A percentile compares a stretch with the other conserved stretches of the same genome.
These are phyloP conservation scores for Trichoderma pleuroti DNA, from an alignment of 2,329 filamentous ascomycete species.

Conservation along the genomic window DNA sequence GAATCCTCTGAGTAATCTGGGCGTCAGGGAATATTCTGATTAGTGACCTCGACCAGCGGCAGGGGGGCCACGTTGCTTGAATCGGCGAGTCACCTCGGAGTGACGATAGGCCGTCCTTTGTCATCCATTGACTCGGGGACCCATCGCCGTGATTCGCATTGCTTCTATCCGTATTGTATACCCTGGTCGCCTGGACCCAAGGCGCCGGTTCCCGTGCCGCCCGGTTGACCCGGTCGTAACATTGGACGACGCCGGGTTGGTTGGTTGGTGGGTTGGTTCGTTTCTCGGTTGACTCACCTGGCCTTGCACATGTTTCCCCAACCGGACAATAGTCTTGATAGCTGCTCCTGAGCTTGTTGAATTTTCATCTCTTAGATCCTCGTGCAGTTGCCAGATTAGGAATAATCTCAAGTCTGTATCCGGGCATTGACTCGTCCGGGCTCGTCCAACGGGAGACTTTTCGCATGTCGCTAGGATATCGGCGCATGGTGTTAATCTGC, in stretches of 20 bases:
- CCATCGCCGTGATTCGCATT: not conserved
- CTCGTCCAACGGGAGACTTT: not conserved
- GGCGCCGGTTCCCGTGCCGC: not conserved
- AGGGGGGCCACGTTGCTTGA: not conserved
- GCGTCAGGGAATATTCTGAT: not conserved
- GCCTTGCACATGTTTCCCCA: not conserved
- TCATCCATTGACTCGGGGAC: not conserved
- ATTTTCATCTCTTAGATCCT: not conserved
- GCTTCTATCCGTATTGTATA: not conserved
- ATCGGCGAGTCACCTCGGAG: slow-evolving; percentile 12
- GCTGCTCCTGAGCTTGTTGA: not conserved
- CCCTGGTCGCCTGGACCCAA: not conserved
- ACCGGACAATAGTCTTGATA: not conserved
- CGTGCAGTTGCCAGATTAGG: not conserved
- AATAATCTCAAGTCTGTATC: not conserved
- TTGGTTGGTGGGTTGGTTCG: not conserved
- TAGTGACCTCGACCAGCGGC: not conserved
- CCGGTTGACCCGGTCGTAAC: not conserved
- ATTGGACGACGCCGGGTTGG: not conserved
- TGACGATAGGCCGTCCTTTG: slow-evolving; percentile 8
- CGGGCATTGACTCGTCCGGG: not conserved
- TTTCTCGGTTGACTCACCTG: not conserved
- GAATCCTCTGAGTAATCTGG: not conserved
- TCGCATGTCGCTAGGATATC: not conserved
- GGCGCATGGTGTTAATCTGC: not conserved